Evolutionary conservation across 805 yeast species (phyloP).

Genomic region (Helenozyma baotianmanensis): DNA sequence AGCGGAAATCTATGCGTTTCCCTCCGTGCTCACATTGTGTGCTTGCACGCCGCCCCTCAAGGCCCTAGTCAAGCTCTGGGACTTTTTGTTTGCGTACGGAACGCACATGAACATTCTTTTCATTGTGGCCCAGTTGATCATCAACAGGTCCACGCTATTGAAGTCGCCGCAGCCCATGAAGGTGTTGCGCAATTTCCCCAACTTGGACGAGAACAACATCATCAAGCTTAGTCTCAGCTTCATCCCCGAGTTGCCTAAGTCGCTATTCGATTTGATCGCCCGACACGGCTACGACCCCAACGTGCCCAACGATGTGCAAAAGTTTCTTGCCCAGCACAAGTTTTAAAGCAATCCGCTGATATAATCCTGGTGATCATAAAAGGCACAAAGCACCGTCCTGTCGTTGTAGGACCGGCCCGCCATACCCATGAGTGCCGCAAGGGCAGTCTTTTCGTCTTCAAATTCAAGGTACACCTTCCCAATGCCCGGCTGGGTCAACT

Average conservation of each 20-base stretch:
- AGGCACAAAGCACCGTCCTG: constrained; percentile 64
- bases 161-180: constrained; percentile 67
- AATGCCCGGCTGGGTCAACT: constrained; percentile 47
- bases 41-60: constrained; percentile 84
- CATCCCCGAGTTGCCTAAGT: constrained; percentile 66
- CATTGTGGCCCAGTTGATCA: constrained; percentile 75
- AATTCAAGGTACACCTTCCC: constrained; percentile 75
- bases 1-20: constrained; percentile 84
- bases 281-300: constrained; percentile 57
- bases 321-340: constrained; percentile 7
- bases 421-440: constrained; percentile 51
- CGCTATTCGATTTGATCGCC: constrained; percentile 56
- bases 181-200: constrained; percentile 67
- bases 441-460: constrained; percentile 45
- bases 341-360: constrained; percentile 31
- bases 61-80: constrained; percentile 81
- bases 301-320: constrained; percentile 33
- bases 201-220: constrained; percentile 64
- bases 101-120: constrained; percentile 81
- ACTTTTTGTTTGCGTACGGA: constrained; percentile 86
- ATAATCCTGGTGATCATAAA: constrained; percentile 56
- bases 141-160: constrained; percentile 62
- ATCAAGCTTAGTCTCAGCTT: constrained; percentile 77
- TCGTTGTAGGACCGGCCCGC: constrained; percentile 68
- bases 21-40: constrained; percentile 75